Percentiles rank a stretch among this genome's conserved stretches.
Evolutionary conservation across 2,329 filamentous ascomycete species (phyloP).

Genomic region (Trichoderma polysporum): DNA sequence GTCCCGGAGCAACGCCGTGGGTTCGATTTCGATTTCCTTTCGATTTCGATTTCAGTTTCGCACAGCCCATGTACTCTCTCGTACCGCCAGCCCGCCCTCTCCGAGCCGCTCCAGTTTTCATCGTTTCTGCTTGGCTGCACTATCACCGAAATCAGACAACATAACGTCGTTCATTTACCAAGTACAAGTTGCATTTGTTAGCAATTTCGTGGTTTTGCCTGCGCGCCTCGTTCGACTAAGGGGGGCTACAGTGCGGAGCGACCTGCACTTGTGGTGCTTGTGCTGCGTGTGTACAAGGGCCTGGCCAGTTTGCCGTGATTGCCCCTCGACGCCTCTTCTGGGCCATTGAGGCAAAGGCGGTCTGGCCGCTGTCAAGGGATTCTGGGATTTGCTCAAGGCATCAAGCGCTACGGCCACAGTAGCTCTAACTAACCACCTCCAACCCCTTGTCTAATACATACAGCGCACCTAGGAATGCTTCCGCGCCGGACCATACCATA

Average conservation of each 20-base stretch:
- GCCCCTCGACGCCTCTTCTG: background rate
- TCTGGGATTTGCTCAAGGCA: background rate
- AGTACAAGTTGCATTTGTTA: background rate
- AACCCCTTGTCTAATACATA: background rate
- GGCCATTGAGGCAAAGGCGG: slow-evolving; percentile 9
- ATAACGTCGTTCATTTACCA: too few species aligned
- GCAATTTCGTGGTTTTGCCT: background rate
- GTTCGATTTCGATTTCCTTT: background rate
- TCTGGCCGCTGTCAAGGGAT: slow-evolving; percentile 13
- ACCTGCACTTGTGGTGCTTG: background rate
- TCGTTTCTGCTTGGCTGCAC: background rate
- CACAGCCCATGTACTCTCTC: background rate
- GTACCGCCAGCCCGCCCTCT: background rate
- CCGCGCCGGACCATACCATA: background rate
- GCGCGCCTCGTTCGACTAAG: background rate
- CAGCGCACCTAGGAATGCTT: slow-evolving; percentile 1
- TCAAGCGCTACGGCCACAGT: background rate
- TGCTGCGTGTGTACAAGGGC: background rate
- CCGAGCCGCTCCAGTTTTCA: slow-evolving; percentile 1
- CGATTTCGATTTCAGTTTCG: background rate
- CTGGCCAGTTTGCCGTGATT: background rate
- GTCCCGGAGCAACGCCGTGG: background rate
- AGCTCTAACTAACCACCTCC: background rate
- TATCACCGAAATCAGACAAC: slow-evolving; percentile 4
- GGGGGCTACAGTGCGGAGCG: background rate